Base-by-base conservation (phyloP, 345 rosid genomes). In the Xanthoceras sorbifolium region DNA sequence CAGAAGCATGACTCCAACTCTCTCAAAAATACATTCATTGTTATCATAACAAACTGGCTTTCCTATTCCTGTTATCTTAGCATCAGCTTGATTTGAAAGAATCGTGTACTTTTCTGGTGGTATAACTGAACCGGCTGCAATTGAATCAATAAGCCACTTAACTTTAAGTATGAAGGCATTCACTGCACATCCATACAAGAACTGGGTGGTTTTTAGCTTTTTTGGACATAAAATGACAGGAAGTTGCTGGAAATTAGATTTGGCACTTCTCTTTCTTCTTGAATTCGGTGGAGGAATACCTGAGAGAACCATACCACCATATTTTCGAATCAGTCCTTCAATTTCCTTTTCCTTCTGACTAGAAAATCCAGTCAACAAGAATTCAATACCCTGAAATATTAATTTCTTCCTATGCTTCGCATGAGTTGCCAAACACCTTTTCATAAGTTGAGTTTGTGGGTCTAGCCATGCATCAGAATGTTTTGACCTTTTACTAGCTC, bases 301-400 rank as follows among this genome's bases (percentile, higher is more conserved):
- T 59, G 69, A 42, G 40, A 89, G 90, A 73, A 88, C 86, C 22
- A 71, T 46, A 32, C 95, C 95, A 55, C 95, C 95, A 74, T 82
- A 75, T 74, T 84, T 81, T 72, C 75, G 84, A 66, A 91, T 80
- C 40, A 86, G 77, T 66, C 74, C 78, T 57, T 82, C 84, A 67
- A 85, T 82, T 60, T 88, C 89, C 82, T 83, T 87, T 77, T 86
- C 89, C 81, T 86, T 86, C 69, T 15, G 31, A n/a, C 76, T 74
- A 5, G 95, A 83, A 80, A 89, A 89, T 70, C 95, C 95, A 23
- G 95, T 88, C 28, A 91, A 82, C 79, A 91, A 70, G 83, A 89
- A 89, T 67, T 84, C 77, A 68, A 82, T 34, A 70, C 85, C 86
- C 78, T 74, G 84, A 76, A 91, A 88, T 70, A 89, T 78, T 38